These are phyloP conservation scores for Lecanicillium sp. DNA, from an alignment of 2,329 filamentous ascomycete species.

Conservation along the genomic window DNA sequence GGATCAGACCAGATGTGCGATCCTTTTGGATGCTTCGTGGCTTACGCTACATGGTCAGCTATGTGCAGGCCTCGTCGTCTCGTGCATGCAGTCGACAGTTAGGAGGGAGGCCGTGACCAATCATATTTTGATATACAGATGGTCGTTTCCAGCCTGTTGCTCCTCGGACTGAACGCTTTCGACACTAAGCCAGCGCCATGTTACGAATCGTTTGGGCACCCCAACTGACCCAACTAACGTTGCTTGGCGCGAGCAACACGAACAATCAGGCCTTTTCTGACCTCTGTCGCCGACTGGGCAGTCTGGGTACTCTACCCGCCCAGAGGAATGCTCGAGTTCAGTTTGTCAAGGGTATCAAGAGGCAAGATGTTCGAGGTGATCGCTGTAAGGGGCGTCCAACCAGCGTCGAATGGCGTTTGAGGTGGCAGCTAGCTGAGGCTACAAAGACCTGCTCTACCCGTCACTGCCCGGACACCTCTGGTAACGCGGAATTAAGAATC, in stretches of 20 bases:
- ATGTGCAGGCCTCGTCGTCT: too few species aligned
- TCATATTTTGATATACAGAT: too few species aligned
- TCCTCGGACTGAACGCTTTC: too few species aligned
- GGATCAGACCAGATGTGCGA: too few species aligned
- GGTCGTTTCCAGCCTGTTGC: too few species aligned
- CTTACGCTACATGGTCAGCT: too few species aligned
- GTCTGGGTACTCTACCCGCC: slow-evolving; percentile 5
- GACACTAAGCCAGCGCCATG: neutral
- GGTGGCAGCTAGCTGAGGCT: neutral
- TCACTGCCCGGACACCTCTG: neutral
- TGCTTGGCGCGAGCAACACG: slow-evolving; percentile 4
- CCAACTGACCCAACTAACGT: slow-evolving; percentile 1
- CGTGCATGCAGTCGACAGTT: too few species aligned
- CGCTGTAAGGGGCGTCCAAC: neutral
- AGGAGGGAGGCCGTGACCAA: too few species aligned
- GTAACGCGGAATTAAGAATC: neutral
- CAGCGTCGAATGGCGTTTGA: neutral
- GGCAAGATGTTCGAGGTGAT: too few species aligned
- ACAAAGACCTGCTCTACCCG: slow-evolving; percentile 10
- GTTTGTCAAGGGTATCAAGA: too few species aligned
- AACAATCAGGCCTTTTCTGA: neutral
- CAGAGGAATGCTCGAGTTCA: too few species aligned
- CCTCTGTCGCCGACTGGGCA: neutral
- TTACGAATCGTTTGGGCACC: neutral
- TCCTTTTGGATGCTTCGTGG: too few species aligned